These are phyloP conservation scores for Astrothelium macrocarpum DNA, from an alignment of 495 filamentous ascomycete species.

Conservation along the genomic window DNA sequence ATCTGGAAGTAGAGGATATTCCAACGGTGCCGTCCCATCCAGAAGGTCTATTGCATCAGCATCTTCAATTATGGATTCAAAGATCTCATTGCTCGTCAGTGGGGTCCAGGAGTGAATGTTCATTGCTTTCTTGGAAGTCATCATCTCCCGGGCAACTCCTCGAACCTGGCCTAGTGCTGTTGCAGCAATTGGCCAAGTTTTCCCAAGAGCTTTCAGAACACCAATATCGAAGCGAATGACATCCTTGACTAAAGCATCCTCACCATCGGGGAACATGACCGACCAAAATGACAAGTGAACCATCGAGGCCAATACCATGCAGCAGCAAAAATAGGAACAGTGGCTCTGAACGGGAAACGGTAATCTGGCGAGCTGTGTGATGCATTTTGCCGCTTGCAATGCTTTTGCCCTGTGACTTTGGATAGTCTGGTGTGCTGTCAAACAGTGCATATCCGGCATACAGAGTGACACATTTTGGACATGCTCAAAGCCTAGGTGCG, in stretches of 20 bases:
- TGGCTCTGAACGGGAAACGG: slow-evolving; percentile 63
- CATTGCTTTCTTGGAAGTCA: slow-evolving; percentile 25
- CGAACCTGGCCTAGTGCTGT: slow-evolving; percentile 65
- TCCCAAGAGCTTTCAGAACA: slow-evolving; percentile 61
- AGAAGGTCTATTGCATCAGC: not conserved
- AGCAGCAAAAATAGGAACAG: slow-evolving; percentile 84
- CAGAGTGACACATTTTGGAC: slow-evolving; percentile 24
- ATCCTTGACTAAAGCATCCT: slow-evolving; percentile 61
- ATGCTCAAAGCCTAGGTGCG: slow-evolving; percentile 29
- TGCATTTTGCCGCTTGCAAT: slow-evolving; percentile 63
- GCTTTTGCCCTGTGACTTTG: slow-evolving; percentile 64
- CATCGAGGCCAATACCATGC: slow-evolving; percentile 52
- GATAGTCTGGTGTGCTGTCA: not conserved
- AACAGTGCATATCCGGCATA: slow-evolving; percentile 17
- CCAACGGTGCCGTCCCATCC: not conserved
- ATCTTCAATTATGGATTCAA: slow-evolving; percentile 21
- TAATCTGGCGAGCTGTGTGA: slow-evolving; percentile 68
- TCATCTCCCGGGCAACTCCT: slow-evolving; percentile 51
- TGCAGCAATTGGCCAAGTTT: slow-evolving; percentile 69
- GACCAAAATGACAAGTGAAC: slow-evolving; percentile 56
- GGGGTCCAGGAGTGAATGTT: slow-evolving; percentile 24
- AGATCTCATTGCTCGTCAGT: slow-evolving; percentile 20
- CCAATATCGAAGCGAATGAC: slow-evolving; percentile 74
- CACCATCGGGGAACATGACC: slow-evolving; percentile 55
- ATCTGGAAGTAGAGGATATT: not conserved